Percentiles rank a stretch among this genome's conserved stretches.
Conservation (phyloP, 495 filamentous ascomycete species). For the Penicillium coprophilum region DNA sequence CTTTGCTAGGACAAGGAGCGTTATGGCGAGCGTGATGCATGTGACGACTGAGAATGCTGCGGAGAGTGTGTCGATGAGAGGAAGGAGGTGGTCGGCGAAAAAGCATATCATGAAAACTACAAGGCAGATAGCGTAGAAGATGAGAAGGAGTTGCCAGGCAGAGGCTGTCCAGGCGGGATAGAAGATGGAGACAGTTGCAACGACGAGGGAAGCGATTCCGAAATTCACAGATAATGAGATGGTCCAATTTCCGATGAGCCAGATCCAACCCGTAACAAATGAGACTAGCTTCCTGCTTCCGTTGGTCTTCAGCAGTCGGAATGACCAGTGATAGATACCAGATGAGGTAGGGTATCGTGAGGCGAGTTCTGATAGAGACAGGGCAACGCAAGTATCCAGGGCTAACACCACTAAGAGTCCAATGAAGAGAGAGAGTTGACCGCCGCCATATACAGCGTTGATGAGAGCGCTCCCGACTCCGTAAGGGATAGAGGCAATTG, state of each 20-base stretch:
- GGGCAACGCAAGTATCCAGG: slow-evolving; percentile 25
- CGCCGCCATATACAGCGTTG: slow-evolving; percentile 29
- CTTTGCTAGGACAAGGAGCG: slow-evolving; percentile 52
- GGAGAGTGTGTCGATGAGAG: slow-evolving; percentile 44
- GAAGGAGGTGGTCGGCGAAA: slow-evolving; percentile 50
- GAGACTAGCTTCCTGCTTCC: slow-evolving; percentile 36
- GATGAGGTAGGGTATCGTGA: slow-evolving; percentile 40
- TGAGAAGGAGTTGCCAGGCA: slow-evolving; percentile 52
- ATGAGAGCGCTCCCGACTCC: slow-evolving; percentile 40
- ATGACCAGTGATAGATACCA: slow-evolving; percentile 42
- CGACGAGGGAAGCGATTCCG: slow-evolving; percentile 53
- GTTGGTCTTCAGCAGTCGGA: slow-evolving; percentile 21
- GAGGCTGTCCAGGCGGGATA: slow-evolving; percentile 49
- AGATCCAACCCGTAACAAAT: slow-evolving; percentile 61
- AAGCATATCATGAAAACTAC: slow-evolving; percentile 51
- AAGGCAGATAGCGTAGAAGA: slow-evolving; percentile 52
- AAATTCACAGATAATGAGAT: slow-evolving; percentile 64
- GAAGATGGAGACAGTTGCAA: slow-evolving; percentile 52
- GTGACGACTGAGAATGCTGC: slow-evolving; percentile 25
- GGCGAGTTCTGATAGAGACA: slow-evolving; percentile 38
- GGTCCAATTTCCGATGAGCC: slow-evolving; percentile 61
- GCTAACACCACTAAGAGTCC: slow-evolving; percentile 26
- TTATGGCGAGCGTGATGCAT: slow-evolving; percentile 33
- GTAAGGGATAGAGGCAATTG: slow-evolving; percentile 38
- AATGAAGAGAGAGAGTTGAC: slow-evolving; percentile 28